phyloP scores from a whole-genome alignment of 805 yeast genomes.

The Pichia nakasei region DNA sequence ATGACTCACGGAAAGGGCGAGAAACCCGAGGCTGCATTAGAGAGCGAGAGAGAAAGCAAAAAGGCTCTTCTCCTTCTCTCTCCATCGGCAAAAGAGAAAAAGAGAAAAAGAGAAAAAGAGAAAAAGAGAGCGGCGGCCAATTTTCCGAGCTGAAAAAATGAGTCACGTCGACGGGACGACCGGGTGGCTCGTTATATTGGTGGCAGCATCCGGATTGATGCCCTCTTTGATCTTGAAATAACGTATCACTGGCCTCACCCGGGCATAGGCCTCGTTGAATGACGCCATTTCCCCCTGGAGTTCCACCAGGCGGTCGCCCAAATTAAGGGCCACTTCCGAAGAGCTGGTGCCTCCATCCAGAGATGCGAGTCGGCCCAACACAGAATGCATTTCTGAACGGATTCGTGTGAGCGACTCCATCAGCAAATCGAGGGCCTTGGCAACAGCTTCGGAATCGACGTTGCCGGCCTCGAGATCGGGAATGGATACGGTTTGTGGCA shows the following conservation, averaged over 20 bases:
- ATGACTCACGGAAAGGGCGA: too few species aligned
- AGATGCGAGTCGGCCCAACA: neutral
- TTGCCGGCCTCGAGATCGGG: slow-evolving; percentile 36
- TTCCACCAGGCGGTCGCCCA: neutral
- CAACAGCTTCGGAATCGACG: slow-evolving; percentile 26
- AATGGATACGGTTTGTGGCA: slow-evolving; percentile 18
- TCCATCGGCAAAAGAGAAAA: too few species aligned
- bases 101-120: too few species aligned
- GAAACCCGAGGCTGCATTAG: too few species aligned
- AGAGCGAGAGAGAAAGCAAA: too few species aligned
- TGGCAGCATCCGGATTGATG: slow-evolving; percentile 38
- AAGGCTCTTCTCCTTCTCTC: too few species aligned
- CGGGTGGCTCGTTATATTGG: slow-evolving; percentile 8
- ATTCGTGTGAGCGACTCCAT: slow-evolving; percentile 6
- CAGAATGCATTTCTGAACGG: neutral
- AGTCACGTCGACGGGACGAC: neutral
- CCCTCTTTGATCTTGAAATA: slow-evolving; percentile 43
- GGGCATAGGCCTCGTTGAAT: neutral
- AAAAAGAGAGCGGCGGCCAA: too few species aligned
- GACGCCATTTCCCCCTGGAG: neutral
- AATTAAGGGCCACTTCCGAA: neutral
- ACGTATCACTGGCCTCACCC: slow-evolving; percentile 34
- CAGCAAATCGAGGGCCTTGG: slow-evolving; percentile 29
- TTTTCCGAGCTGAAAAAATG: too few species aligned
- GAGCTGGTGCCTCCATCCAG: neutral